phyloP scores from a whole-genome alignment of 768 basidiomycete species.

The Russula olivacea region DNA sequence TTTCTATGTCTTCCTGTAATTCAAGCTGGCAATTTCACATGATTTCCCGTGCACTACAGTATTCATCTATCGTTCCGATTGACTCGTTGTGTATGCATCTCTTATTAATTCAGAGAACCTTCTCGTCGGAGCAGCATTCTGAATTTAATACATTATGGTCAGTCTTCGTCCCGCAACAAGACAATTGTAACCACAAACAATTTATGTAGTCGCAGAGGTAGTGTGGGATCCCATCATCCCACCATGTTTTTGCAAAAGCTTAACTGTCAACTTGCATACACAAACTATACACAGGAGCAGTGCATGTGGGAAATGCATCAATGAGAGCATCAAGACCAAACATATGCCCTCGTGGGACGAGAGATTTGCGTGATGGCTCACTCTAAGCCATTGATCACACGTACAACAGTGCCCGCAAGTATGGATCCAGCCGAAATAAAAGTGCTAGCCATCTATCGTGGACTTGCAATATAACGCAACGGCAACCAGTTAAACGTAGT shows the following conservation, averaged over 20 bases:
- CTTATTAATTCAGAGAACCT: slow-evolving; percentile 4
- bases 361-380: too few species aligned
- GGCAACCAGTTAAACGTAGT: too few species aligned
- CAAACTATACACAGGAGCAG: too few species aligned
- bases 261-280: too few species aligned
- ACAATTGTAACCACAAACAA: slow-evolving; percentile 1
- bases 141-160: not conserved
- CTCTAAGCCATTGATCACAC: slow-evolving; percentile 22
- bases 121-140: not conserved
- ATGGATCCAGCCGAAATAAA: slow-evolving; percentile 29
- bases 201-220: too few species aligned
- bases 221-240: too few species aligned
- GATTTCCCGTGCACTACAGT: slow-evolving; percentile 10
- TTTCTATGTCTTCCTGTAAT: not conserved
- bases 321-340: too few species aligned
- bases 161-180: not conserved
- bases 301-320: too few species aligned
- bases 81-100: slow-evolving; percentile 3
- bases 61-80: slow-evolving; percentile 8
- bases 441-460: not conserved
- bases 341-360: too few species aligned
- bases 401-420: slow-evolving; percentile 37
- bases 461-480: not conserved
- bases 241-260: too few species aligned
- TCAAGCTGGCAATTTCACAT: slow-evolving; percentile 12